Evolutionary conservation across 352 stramenopile species (phyloP), one percentile per base, ranked within the genome.

Genomic region (Globisporangium sylvaticum): DNA sequence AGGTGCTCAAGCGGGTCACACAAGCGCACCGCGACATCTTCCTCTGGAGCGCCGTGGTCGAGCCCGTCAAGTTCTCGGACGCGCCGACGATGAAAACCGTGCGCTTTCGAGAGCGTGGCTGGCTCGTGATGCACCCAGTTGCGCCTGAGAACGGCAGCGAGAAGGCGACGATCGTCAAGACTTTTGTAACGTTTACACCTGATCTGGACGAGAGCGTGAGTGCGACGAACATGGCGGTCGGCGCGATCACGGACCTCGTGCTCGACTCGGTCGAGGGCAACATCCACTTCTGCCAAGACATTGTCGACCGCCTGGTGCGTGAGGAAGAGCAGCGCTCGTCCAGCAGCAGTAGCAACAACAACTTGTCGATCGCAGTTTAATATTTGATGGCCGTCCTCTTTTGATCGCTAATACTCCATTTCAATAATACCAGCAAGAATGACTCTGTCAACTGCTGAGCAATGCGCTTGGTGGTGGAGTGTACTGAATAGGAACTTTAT

Each of bases 231-330:
- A 34, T 56, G 8, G 58, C 37, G 10, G 34, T 64, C 25, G 58
- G 34, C 22, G 59, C 66, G 39, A 64, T 71, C 39, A 52, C 66
- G 5, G 42, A 69, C 9, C 32, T 71, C 3, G 62, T 71, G 18
- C 25, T 71, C 12, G 61, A 63, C 58, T 58, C 58, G 25, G 56
- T 65, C 4, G 52, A 65, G 25, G 22, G 50, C 50, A 68, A 68
- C 39, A 57, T 71, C 15, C 39, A 56, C 34, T 39, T 60, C 8
- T 54, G 48, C 15, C 50, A 62, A 9, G 58, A 68, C 5, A 52
- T 68, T 4, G 44, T 71, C 27, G 53, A 71, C n/a, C 27, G 42
- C 25, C 10, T 71, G 24, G 20, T 71, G 3, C 32, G 53, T 7
- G 65, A 71, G 3, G 32, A 67, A 6, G 60, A 59, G 27, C n/a